phyloP scores from a whole-genome alignment of 192 early-diverging fungal species.

The Geosiphon pyriformis region DNA sequence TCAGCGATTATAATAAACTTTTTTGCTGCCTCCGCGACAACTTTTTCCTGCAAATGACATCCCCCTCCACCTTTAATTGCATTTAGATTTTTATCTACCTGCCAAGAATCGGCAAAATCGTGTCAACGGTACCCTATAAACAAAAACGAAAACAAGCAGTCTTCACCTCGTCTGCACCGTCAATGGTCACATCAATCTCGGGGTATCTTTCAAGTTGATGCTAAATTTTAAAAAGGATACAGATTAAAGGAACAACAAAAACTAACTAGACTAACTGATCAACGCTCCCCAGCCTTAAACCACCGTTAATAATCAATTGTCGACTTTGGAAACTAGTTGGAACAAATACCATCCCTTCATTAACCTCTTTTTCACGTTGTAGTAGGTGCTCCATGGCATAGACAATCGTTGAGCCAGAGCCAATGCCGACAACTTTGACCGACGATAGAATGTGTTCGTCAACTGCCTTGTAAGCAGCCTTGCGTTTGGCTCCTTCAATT shows the following conservation, averaged over 20 bases:
- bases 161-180: constrained; percentile 81
- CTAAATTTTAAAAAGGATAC: background rate
- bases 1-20: constrained; percentile 90
- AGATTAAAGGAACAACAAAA: constrained; percentile 15
- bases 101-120: constrained; percentile 12
- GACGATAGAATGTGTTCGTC: constrained; percentile 73
- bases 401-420: constrained; percentile 82
- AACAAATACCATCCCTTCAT: constrained; percentile 73
- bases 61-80: constrained; percentile 95
- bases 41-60: constrained; percentile 91
- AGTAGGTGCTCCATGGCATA: constrained; percentile 79
- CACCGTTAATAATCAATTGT: constrained; percentile 75
- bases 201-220: constrained; percentile 46
- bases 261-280: constrained; percentile 56
- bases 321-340: constrained; percentile 92
- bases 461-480: constrained; percentile 84
- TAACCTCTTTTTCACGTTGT: constrained; percentile 54
- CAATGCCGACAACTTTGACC: constrained; percentile 79
- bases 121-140: too few relatives aligned
- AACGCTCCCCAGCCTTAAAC: constrained; percentile 69
- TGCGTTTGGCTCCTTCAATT: constrained; percentile 72
- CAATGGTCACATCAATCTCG: constrained; percentile 82
- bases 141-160: too few relatives aligned
- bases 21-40: constrained; percentile 77
- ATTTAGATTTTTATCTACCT: constrained; percentile 79